Conservation (phyloP, 1,139 yeast species). For the Suhomyces coccinellae region DNA sequence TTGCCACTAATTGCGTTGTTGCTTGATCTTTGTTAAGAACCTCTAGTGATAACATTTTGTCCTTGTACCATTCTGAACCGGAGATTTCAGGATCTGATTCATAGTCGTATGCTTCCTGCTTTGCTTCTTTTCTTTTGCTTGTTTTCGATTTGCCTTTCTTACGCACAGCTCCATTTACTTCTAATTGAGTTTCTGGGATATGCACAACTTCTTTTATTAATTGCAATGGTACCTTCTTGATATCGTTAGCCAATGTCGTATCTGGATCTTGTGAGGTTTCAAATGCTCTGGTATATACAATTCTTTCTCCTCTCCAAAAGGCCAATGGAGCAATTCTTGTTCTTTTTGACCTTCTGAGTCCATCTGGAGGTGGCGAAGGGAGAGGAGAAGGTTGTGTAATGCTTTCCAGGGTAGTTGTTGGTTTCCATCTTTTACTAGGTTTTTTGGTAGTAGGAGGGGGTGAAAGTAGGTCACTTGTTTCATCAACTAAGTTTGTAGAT, state of each 20-base stretch:
- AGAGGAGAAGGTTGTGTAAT: slow-evolving; percentile 27
- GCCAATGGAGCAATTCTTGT: slow-evolving; percentile 73
- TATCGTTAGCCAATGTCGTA: slow-evolving; percentile 35
- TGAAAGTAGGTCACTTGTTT: slow-evolving; percentile 18
- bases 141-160: slow-evolving; percentile 18
- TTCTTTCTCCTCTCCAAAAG: slow-evolving; percentile 81
- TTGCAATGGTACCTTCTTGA: slow-evolving; percentile 50
- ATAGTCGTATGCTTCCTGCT: slow-evolving; percentile 27
- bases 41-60: slow-evolving; percentile 48
- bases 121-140: slow-evolving; percentile 13
- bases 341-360: slow-evolving; percentile 56
- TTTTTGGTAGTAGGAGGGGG: slow-evolving; percentile 23
- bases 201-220: slow-evolving; percentile 61
- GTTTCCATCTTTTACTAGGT: slow-evolving; percentile 9
- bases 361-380: slow-evolving; percentile 51
- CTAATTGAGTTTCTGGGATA: slow-evolving; percentile 31
- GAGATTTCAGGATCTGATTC: slow-evolving; percentile 45
- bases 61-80: slow-evolving; percentile 58
- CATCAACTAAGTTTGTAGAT: slow-evolving; percentile 14
- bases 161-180: slow-evolving; percentile 7
- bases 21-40: slow-evolving; percentile 54
- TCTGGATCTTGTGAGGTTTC: slow-evolving; percentile 43
- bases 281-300: slow-evolving; percentile 57
- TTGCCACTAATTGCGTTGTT: slow-evolving; percentile 57
- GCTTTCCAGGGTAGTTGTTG: background rate